Evolutionary conservation across 257 asterid species (phyloP).

Genomic region (Ehretia macrophylla): DNA sequence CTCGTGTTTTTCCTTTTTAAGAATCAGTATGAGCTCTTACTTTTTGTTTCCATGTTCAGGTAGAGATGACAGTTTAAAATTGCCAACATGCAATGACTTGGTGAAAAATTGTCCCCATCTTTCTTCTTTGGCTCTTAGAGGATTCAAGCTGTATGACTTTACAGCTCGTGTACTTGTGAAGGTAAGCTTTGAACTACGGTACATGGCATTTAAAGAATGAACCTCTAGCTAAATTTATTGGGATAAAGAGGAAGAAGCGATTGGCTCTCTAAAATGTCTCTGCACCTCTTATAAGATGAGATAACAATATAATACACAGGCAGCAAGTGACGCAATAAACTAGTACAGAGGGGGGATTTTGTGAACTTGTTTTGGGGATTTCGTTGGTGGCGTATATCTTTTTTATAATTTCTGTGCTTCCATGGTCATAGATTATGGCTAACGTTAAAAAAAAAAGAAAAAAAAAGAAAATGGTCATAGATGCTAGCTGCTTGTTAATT

Average conservation of each 20-base stretch:
- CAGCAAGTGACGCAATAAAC: too few species aligned
- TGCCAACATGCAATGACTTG: slow-evolving; percentile 58
- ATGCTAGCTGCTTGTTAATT: too few species aligned
- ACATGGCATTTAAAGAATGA: not conserved
- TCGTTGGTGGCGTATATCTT: too few species aligned
- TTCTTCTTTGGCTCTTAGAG: slow-evolving; percentile 66
- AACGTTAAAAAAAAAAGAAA: too few species aligned
- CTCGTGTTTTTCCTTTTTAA: slow-evolving; percentile 4
- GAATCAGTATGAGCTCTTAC: slow-evolving; percentile 15
- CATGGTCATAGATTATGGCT: too few species aligned
- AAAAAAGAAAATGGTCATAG: too few species aligned
- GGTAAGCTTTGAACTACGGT: slow-evolving; percentile 32
- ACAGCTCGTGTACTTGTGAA: slow-evolving; percentile 60
- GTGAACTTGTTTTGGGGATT: too few species aligned
- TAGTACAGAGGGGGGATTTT: too few species aligned
- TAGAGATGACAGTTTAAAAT: slow-evolving; percentile 76
- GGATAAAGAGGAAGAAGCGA: not conserved
- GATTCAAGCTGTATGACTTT: slow-evolving; percentile 63
- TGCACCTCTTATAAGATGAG: too few species aligned
- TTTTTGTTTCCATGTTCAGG: slow-evolving; percentile 38
- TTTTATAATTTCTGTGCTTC: too few species aligned
- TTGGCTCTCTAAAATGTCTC: not conserved
- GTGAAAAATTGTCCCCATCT: slow-evolving; percentile 58
- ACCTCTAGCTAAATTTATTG: not conserved
- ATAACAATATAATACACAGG: too few species aligned